Evolutionary conservation across 495 filamentous ascomycete species (phyloP), one percentile per base, ranked within the genome.

Genomic region (Lepraria neglecta): DNA sequence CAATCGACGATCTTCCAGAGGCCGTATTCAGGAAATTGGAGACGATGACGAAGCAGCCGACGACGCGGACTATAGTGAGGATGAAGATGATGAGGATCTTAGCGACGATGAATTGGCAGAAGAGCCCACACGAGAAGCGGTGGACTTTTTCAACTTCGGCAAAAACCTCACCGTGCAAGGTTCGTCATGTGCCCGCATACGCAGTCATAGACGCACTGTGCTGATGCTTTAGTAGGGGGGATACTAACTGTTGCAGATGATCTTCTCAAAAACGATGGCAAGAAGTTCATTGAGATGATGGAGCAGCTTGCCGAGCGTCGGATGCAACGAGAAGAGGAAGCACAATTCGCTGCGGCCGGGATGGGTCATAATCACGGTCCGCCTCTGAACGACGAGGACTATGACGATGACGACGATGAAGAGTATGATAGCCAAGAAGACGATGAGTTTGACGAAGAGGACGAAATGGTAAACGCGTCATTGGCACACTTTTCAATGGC

Each of bases 241-340:
- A 97, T 97, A 70, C 85, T 99, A 69, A 99, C 94, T 58, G 95
- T 99, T 66, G 94, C 94, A 69, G 94, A 99, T 76, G 94, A 99
- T 75, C 80, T 99, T 55, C 81, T 99, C 38, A 96, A 97, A 74
- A 99, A 99, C 72, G 94, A 99, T 72, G 94, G 94, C 70, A 96
- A 95, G 73, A 95, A 96, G 70, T 99, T 99, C 78, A 99, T 99
- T 74, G 94, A 99, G 73, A 97, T 99, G 94, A 99, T 99, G 95
- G 94, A 99, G 72, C 92, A 97, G 72, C 82, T 99, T 67, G 95
- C 94, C 12, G 95, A 99, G 75, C 88, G 92, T 61, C 85, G 94
- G 65, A 97, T 99, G 92, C 87, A 90, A 66, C 86, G 94, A 40
- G 94, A 98, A 75, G 90, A 94, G 73, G 91, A 97, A 71, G 89